Evolutionary conservation across 805 yeast genomes (phyloP).

Genomic region (Ogataea philodendri): DNA sequence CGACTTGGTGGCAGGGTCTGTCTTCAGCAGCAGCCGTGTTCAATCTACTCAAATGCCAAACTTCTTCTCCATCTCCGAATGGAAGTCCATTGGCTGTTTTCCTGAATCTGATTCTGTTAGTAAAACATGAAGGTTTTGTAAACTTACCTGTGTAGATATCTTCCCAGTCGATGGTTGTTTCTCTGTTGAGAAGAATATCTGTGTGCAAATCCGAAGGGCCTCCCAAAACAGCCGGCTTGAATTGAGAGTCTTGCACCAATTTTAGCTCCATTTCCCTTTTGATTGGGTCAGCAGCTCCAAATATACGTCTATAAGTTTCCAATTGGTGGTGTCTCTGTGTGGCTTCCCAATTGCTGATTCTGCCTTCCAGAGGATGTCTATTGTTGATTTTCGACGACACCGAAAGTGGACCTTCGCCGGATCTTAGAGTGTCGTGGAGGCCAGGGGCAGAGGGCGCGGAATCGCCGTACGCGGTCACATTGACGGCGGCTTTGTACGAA

Average conservation of each 20-base stretch:
- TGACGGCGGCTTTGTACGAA: slow-evolving; percentile 44
- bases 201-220: slow-evolving; percentile 47
- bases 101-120: slow-evolving; percentile 37
- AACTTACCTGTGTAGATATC: slow-evolving; percentile 67
- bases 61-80: slow-evolving; percentile 66
- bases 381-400: slow-evolving; percentile 63
- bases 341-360: slow-evolving; percentile 76
- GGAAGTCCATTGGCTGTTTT: slow-evolving; percentile 52
- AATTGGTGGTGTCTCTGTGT: slow-evolving; percentile 67
- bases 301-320: slow-evolving; percentile 76
- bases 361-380: slow-evolving; percentile 82
- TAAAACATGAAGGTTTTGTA: not conserved
- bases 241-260: slow-evolving; percentile 67
- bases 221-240: slow-evolving; percentile 62
- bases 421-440: slow-evolving; percentile 65
- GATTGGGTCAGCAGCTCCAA: slow-evolving; percentile 93
- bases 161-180: slow-evolving; percentile 85
- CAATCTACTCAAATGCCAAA: slow-evolving; percentile 55
- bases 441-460: slow-evolving; percentile 67
- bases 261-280: slow-evolving; percentile 85
- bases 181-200: slow-evolving; percentile 79
- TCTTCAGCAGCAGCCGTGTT: no score
- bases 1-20: no score
- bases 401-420: slow-evolving; percentile 61
- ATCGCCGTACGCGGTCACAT: slow-evolving; percentile 50